Percentiles rank a stretch among this genome's conserved stretches.
These are phyloP conservation scores for Epichloe baconii DNA, from an alignment of 2,329 filamentous ascomycete species.

Conservation along the genomic window DNA sequence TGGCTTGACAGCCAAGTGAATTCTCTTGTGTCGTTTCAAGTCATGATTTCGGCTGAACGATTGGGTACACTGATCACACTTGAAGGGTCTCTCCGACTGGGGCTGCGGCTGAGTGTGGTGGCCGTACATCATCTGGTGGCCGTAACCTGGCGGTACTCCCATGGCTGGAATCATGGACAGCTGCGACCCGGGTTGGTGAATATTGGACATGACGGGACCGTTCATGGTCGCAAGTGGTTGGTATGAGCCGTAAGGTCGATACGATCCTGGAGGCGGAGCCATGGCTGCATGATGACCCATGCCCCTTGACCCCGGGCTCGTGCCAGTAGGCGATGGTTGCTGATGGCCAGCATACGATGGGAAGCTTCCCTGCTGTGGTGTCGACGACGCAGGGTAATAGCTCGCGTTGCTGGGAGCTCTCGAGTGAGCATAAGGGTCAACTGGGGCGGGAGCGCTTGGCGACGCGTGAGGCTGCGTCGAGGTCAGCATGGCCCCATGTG, in stretches of 20 bases:
- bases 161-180: constrained; percentile 57
- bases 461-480: constrained; percentile 33
- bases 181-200: constrained; percentile 58
- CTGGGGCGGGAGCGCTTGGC: constrained; percentile 39
- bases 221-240: constrained; percentile 48
- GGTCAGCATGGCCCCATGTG: constrained; percentile 14
- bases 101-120: constrained; percentile 34
- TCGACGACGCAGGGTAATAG: constrained; percentile 45
- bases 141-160: constrained; percentile 38
- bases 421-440: constrained; percentile 40
- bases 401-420: constrained; percentile 43
- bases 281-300: constrained; percentile 23
- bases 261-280: constrained; percentile 36
- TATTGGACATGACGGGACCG: constrained; percentile 63
- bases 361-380: constrained; percentile 33
- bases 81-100: constrained; percentile 74
- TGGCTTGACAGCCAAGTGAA: constrained; percentile 89
- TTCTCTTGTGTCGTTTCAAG: constrained; percentile 87
- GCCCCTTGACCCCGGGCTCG: constrained; percentile 24
- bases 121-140: constrained; percentile 49
- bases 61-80: constrained; percentile 83
- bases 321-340: constrained; percentile 34
- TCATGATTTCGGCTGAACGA: constrained; percentile 96
- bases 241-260: constrained; percentile 30
- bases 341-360: constrained; percentile 27